phyloP scores from a whole-genome alignment of 1,284 basidiomycete genomes.

The Ceratobasidium sp. region DNA sequence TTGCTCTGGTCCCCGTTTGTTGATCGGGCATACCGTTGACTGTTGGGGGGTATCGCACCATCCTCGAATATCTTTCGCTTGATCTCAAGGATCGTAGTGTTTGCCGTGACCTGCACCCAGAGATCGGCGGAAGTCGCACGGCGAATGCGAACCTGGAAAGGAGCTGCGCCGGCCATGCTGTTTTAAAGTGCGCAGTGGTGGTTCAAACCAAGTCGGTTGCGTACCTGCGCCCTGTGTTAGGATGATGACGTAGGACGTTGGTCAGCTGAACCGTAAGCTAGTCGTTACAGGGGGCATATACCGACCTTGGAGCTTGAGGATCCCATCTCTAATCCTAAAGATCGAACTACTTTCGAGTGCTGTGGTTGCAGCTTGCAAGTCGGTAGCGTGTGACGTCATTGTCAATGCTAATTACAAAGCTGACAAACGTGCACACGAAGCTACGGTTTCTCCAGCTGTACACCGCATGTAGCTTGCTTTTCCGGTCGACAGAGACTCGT shows the following conservation, averaged over 20 bases:
- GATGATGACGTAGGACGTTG: not conserved
- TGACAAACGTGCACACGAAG: no score
- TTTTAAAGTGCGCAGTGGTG: not conserved
- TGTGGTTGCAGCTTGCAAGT: not conserved
- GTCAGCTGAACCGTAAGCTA: not conserved
- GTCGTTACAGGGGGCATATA: not conserved
- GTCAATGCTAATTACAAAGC: not conserved
- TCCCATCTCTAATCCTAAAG: slow-evolving; percentile 23
- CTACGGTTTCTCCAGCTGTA: no score
- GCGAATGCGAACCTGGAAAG: slow-evolving; percentile 34
- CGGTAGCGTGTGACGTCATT: not conserved
- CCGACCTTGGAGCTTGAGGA: slow-evolving; percentile 26
- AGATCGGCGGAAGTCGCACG: slow-evolving; percentile 18
- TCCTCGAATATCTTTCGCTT: slow-evolving; percentile 39
- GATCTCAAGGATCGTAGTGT: slow-evolving; percentile 36
- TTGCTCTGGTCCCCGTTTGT: not conserved
- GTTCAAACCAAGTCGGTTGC: not conserved
- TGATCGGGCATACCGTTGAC: slow-evolving; percentile 12
- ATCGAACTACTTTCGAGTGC: not conserved
- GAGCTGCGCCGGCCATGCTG: slow-evolving; percentile 23
- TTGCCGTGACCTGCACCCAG: slow-evolving; percentile 19
- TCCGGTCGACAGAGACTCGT: no score
- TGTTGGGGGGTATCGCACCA: slow-evolving; percentile 35
- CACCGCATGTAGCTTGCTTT: no score
- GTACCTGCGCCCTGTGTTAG: slow-evolving; percentile 34